Evolutionary conservation across 192 early-diverging fungal genomes (phyloP).

Genomic region (Podila verticillata): DNA sequence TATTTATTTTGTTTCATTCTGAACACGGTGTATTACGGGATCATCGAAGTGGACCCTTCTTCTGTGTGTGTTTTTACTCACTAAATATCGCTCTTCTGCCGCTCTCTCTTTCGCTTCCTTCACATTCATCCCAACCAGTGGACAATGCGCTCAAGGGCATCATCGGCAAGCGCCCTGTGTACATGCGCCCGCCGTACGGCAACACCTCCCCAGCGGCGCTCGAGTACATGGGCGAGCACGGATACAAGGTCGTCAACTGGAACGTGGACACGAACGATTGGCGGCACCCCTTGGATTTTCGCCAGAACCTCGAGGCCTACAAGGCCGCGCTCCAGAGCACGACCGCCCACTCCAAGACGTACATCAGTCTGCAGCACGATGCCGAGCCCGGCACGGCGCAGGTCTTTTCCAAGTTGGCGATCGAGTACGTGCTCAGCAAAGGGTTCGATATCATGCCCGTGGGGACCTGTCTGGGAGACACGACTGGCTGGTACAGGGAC

Average conservation of each 20-base stretch:
- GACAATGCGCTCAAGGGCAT: slow-evolving; percentile 24
- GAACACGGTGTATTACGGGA: too few relatives aligned
- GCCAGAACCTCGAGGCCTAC: slow-evolving; percentile 7
- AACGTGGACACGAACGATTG: slow-evolving; percentile 56
- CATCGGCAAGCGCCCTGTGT: slow-evolving; percentile 61
- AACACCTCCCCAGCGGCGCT: slow-evolving; percentile 31
- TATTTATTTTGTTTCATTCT: not conserved
- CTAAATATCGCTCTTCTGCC: not conserved
- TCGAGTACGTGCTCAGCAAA: slow-evolving; percentile 52
- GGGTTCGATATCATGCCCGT: slow-evolving; percentile 56
- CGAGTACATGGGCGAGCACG: slow-evolving; percentile 12
- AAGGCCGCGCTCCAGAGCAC: slow-evolving; percentile 1
- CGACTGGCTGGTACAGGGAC: slow-evolving; percentile 20
- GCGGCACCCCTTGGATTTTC: slow-evolving; percentile 20
- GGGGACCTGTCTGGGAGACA: slow-evolving; percentile 52
- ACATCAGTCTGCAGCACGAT: slow-evolving; percentile 54
- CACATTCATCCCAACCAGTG: slow-evolving; percentile 7
- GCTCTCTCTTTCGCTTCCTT: not conserved
- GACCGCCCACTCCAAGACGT: slow-evolving; percentile 1
- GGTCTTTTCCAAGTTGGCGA: slow-evolving; percentile 54
- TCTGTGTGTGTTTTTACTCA: not conserved
- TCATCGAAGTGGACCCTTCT: too few relatives aligned
- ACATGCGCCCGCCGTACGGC: slow-evolving; percentile 59
- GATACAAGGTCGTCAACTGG: slow-evolving; percentile 55
- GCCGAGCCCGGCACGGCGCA: slow-evolving; percentile 47